A percentile compares a stretch with the other conserved stretches of the same genome.
phyloP scores from a whole-genome alignment of 2,329 filamentous ascomycete genomes.

The Aspergillus sp. region DNA sequence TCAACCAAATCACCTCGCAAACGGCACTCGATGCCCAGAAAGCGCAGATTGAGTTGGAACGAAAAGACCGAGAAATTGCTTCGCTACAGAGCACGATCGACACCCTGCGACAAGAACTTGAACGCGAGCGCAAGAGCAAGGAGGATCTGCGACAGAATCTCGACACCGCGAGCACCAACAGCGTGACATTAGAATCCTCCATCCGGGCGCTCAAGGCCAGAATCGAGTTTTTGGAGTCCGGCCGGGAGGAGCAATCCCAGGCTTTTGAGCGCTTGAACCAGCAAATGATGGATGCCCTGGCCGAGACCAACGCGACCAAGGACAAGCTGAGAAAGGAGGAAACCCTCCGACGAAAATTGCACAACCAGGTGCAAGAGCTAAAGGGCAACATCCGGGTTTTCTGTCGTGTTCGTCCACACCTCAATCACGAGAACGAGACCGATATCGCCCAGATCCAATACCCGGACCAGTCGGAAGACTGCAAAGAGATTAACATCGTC shows the following conservation, averaged over 20 bases:
- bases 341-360: slow-evolving; percentile 82
- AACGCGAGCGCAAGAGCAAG: slow-evolving; percentile 63
- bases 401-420: slow-evolving; percentile 82
- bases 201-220: slow-evolving; percentile 75
- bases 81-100: slow-evolving; percentile 42
- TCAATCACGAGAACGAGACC: slow-evolving; percentile 57
- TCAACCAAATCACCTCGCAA: slow-evolving; percentile 36
- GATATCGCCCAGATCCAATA: slow-evolving; percentile 73
- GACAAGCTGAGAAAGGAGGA: slow-evolving; percentile 89
- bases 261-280: slow-evolving; percentile 80
- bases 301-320: slow-evolving; percentile 66
- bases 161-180: slow-evolving; percentile 59
- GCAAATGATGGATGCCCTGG: slow-evolving; percentile 73
- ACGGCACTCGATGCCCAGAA: slow-evolving; percentile 39
- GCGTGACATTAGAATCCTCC: slow-evolving; percentile 69
- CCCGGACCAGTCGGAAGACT: slow-evolving; percentile 76
- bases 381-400: slow-evolving; percentile 99
- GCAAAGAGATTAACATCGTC: slow-evolving; percentile 79
- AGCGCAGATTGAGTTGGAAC: slow-evolving; percentile 46
- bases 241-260: slow-evolving; percentile 83
- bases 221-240: slow-evolving; percentile 85
- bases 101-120: slow-evolving; percentile 48
- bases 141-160: slow-evolving; percentile 59
- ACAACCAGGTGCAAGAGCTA: slow-evolving; percentile 96
- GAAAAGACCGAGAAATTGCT: slow-evolving; percentile 55